These are phyloP conservation scores for Macrotyloma uniflorum DNA, from an alignment of 306 rosid species.

Conservation along the genomic window DNA sequence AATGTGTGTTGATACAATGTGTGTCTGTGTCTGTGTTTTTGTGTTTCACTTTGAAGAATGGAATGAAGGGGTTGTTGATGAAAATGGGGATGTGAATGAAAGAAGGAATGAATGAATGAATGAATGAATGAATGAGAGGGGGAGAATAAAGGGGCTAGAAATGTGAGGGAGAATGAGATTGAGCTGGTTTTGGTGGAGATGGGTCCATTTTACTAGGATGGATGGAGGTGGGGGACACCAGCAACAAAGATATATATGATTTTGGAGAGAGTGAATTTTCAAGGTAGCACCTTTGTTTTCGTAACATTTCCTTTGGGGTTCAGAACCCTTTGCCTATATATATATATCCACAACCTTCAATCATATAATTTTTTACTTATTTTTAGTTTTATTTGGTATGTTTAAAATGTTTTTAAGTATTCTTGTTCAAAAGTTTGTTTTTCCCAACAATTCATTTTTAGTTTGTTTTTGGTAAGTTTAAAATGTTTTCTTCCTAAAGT, in stretches of 20 bases:
- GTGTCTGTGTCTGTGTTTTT: no score
- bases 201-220: slow-evolving; percentile 30
- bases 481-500: no score
- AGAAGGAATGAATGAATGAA: no score
- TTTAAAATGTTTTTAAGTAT: no score
- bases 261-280: neutral
- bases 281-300: slow-evolving; percentile 40
- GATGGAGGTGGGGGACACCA: neutral
- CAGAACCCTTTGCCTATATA: neutral
- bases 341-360: neutral
- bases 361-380: no score
- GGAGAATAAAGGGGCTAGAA: slow-evolving; percentile 36
- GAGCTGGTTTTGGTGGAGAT: slow-evolving; percentile 30
- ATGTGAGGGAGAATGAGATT: slow-evolving; percentile 18
- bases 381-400: no score
- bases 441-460: no score
- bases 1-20: neutral
- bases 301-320: slow-evolving; percentile 6
- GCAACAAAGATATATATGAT: neutral
- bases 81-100: neutral
- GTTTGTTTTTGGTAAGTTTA: no score
- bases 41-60: neutral
- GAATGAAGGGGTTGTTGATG: neutral
- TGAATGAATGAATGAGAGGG: neutral
- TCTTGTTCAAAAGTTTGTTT: no score